phyloP scores from a whole-genome alignment of 176 grass and related monocot species.

The Bromus sterilis region DNA sequence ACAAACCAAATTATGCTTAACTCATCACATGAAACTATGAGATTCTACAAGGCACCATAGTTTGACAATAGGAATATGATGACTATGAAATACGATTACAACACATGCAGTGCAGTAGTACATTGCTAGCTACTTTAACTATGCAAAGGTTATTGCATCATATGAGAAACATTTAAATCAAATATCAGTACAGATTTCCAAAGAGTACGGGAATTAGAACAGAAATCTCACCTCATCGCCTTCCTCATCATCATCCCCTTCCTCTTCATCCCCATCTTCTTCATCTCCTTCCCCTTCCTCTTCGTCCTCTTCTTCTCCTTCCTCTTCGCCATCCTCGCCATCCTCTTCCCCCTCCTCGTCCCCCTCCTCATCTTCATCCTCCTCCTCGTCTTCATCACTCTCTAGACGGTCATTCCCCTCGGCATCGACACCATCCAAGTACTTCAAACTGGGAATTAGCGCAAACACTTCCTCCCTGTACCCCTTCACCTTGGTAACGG shows the following conservation, averaged over 20 bases:
- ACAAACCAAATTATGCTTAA: background rate
- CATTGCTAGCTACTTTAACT: no score
- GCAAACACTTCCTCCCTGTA: constrained; percentile 53
- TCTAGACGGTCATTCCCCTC: constrained; percentile 62
- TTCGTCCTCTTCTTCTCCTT: background rate
- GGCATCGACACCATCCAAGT: constrained; percentile 46
- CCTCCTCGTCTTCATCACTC: constrained; percentile 52
- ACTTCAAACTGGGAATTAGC: constrained; percentile 37
- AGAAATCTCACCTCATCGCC: constrained; percentile 24
- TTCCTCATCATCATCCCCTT: constrained; percentile 11
- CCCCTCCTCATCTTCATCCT: constrained; percentile 24
- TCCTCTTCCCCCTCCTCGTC: background rate
- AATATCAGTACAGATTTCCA: background rate
- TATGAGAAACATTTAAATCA: background rate
- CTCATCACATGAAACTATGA: background rate
- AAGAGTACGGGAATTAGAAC: background rate
- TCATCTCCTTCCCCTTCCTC: constrained; percentile 7
- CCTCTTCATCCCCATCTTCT: background rate
- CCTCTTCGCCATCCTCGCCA: background rate
- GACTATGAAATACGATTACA: no score
- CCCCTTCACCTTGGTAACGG: constrained; percentile 45
- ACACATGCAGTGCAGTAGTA: no score
- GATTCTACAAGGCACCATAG: background rate
- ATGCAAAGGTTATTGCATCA: background rate
- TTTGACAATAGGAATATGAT: background rate